phyloP scores from a whole-genome alignment of 768 basidiomycete genomes.

The Russula olivacea region DNA sequence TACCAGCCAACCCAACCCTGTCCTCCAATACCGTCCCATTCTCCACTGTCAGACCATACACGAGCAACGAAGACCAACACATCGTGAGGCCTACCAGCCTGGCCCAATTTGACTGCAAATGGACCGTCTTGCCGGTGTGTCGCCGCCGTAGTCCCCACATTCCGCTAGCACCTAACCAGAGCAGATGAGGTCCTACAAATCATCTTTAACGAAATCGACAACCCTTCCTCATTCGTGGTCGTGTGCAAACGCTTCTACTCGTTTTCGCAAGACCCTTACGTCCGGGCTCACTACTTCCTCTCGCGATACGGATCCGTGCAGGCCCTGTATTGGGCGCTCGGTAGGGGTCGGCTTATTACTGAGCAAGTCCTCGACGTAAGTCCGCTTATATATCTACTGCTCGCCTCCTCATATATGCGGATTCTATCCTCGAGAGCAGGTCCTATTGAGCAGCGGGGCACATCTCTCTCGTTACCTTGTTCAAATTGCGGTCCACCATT shows the following conservation, averaged over 20 bases:
- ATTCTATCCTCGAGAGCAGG: conserved; percentile 37
- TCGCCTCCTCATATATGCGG: conserved; percentile 4
- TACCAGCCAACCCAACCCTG: conserved; percentile 13
- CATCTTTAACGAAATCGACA: conserved; percentile 64
- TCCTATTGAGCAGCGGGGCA: conserved; percentile 67
- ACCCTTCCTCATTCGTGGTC: conserved; percentile 54
- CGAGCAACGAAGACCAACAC: conserved; percentile 13
- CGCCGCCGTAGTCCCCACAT: conserved; percentile 16
- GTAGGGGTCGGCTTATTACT: conserved; percentile 45
- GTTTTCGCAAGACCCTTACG: conserved; percentile 68
- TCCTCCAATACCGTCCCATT: conserved; percentile 3
- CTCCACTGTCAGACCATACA: conserved; percentile 8
- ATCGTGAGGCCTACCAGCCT: not conserved
- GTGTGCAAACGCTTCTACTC: conserved; percentile 52
- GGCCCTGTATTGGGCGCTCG: conserved; percentile 70
- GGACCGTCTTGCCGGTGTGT: conserved; percentile 27
- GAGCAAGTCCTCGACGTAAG: conserved; percentile 23
- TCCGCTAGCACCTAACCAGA: conserved; percentile 7
- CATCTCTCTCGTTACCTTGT: conserved; percentile 74
- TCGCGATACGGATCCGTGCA: conserved; percentile 62
- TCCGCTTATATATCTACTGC: conserved; percentile 3
- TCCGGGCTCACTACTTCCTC: conserved; percentile 74
- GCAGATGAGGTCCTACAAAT: conserved; percentile 64
- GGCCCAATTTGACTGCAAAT: conserved; percentile 3
- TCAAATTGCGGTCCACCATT: conserved; percentile 74